Conservation (phyloP, 106 monocot species). For the Dioscorea alata region DNA sequence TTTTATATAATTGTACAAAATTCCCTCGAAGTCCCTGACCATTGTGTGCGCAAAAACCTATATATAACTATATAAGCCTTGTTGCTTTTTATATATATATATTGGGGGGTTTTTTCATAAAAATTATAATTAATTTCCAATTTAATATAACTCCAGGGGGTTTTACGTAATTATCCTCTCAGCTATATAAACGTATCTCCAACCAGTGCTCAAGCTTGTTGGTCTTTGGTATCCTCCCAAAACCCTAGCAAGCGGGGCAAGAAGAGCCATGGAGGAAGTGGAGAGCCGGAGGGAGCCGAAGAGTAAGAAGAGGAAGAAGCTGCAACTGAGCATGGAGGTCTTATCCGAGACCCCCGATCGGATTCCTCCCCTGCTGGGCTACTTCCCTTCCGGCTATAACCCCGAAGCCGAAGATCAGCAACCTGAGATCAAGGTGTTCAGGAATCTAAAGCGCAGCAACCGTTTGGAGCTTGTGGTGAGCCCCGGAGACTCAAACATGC, state of each 20-base stretch:
- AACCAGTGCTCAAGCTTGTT: too few species aligned
- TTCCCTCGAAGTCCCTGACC: too few species aligned
- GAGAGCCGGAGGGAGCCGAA: not conserved
- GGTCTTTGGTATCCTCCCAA: too few species aligned
- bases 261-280: conserved; percentile 9
- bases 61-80: too few species aligned
- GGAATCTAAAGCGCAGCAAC: conserved; percentile 24
- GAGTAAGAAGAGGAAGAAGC: conserved; percentile 30
- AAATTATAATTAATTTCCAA: too few species aligned
- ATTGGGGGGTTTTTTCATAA: too few species aligned
- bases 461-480: conserved; percentile 57
- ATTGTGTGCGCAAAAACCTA: too few species aligned
- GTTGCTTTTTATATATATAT: too few species aligned
- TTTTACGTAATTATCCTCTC: too few species aligned
- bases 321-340: conserved; percentile 34
- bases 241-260: not conserved
- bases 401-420: conserved; percentile 11
- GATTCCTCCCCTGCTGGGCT: conserved; percentile 61
- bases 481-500: conserved; percentile 30
- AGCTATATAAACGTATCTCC: too few species aligned
- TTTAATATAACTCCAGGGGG: too few species aligned
- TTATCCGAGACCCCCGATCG: conserved; percentile 28
- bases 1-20: too few species aligned
- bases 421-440: conserved; percentile 27
- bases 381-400: conserved; percentile 88